phyloP scores from a whole-genome alignment of 202 grass and related monocot species.

The Zizania palustris region DNA sequence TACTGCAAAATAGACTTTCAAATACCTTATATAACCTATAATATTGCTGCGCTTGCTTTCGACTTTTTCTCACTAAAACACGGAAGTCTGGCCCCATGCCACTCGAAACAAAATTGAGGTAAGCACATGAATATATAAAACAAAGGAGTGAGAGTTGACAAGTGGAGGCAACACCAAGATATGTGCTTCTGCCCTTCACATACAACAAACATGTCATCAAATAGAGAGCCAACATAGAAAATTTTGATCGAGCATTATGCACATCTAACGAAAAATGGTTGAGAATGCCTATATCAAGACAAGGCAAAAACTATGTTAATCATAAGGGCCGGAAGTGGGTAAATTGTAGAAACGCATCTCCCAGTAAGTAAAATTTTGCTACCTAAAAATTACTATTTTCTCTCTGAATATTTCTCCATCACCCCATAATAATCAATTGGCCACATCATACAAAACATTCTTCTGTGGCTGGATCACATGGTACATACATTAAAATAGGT shows the following conservation, averaged over 20 bases:
- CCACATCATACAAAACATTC: slow-evolving; percentile 15
- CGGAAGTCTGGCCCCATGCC: slow-evolving; percentile 52
- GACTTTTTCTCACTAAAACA: slow-evolving; percentile 84
- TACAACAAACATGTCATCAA: slow-evolving; percentile 24
- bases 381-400: not conserved
- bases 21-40: slow-evolving; percentile 87
- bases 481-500: not conserved
- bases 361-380: not conserved
- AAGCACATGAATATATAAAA: slow-evolving; percentile 3
- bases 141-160: not conserved
- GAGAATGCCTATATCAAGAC: not conserved
- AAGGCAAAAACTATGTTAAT: slow-evolving; percentile 28
- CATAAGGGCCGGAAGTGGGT: not conserved
- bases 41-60: slow-evolving; percentile 95
- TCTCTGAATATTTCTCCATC: slow-evolving; percentile 14
- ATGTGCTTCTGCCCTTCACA: slow-evolving; percentile 78
- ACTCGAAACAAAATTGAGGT: slow-evolving; percentile 15
- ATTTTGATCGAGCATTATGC: slow-evolving; percentile 1
- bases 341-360: not conserved
- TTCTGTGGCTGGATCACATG: slow-evolving; percentile 1
- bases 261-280: slow-evolving; percentile 14
- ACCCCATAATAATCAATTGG: slow-evolving; percentile 6
- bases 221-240: slow-evolving; percentile 14
- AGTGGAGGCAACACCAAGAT: slow-evolving; percentile 79
- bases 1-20: not conserved